Conservation (phyloP, 2,329 filamentous ascomycete genomes). For the Talaromyces rugulosus region DNA sequence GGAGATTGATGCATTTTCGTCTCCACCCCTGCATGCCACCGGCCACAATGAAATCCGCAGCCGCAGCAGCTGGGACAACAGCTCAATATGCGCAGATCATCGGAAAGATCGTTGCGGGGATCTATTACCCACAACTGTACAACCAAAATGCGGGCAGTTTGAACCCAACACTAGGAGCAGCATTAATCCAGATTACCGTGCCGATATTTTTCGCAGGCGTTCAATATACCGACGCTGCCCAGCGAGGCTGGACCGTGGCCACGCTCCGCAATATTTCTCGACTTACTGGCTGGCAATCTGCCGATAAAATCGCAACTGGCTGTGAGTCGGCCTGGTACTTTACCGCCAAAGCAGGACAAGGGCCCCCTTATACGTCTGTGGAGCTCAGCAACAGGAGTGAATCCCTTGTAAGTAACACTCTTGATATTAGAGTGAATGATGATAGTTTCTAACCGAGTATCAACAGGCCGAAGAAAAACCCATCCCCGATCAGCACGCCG, state of each 20-base stretch:
- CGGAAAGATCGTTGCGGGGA: conserved; percentile 74
- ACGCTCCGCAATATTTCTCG: conserved; percentile 71
- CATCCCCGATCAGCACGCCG: background rate
- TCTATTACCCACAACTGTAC: conserved; percentile 43
- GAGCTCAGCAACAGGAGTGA: background rate
- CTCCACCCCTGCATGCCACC: conserved; percentile 88
- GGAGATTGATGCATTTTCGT: conserved; percentile 74
- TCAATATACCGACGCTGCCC: conserved; percentile 65
- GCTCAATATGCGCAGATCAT: conserved; percentile 67
- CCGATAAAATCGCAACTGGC: conserved; percentile 73
- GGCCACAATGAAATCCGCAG: conserved; percentile 80
- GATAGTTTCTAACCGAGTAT: background rate
- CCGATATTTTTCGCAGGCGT: conserved; percentile 83
- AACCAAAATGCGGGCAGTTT: conserved; percentile 48
- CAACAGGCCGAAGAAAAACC: background rate
- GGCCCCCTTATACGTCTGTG: conserved; percentile 63
- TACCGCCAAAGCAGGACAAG: conserved; percentile 66
- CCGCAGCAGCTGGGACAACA: conserved; percentile 70
- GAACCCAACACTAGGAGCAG: conserved; percentile 73
- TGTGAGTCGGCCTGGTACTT: conserved; percentile 83
- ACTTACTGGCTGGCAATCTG: conserved; percentile 83
- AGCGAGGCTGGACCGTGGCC: conserved; percentile 73
- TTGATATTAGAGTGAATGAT: background rate
- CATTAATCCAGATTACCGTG: conserved; percentile 76
- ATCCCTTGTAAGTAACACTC: background rate